Percentiles rank a stretch among this genome's conserved stretches.
These are phyloP conservation scores for Geotrichum fermentans DNA, from an alignment of 1,139 yeast species.

Conservation along the genomic window DNA sequence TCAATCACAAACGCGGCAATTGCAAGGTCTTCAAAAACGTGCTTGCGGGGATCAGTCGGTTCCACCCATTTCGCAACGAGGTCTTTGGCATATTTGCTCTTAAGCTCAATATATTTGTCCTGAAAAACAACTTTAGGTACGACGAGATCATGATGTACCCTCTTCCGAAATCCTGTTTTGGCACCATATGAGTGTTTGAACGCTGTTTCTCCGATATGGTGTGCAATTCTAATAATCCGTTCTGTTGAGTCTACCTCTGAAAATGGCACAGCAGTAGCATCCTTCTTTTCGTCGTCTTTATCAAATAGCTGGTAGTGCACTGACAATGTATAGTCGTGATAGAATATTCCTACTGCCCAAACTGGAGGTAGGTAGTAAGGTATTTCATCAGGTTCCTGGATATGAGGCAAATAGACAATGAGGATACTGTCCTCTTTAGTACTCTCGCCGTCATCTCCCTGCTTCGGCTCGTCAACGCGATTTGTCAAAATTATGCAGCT, in stretches of 20 bases:
- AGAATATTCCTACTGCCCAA: conserved; percentile 70
- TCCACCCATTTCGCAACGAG: conserved; percentile 87
- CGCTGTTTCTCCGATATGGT: conserved; percentile 72
- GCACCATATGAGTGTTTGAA: conserved; percentile 79
- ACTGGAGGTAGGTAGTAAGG: conserved; percentile 90
- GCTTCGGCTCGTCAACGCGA: no score
- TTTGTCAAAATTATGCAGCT: conserved; percentile 56
- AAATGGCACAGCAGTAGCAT: conserved; percentile 11
- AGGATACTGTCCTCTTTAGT: conserved; percentile 44
- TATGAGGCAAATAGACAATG: conserved; percentile 74
- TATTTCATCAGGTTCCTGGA: conserved; percentile 52
- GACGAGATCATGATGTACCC: conserved; percentile 83
- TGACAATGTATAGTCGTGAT: conserved; percentile 51
- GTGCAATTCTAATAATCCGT: conserved; percentile 75
- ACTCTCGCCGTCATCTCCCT: conserved; percentile 21
- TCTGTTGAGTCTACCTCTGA: conserved; percentile 37
- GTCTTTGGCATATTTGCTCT: conserved; percentile 71
- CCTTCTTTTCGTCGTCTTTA: conserved; percentile 26
- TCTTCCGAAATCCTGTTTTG: conserved; percentile 75
- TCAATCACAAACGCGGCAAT: conserved; percentile 94
- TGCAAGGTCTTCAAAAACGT: conserved; percentile 93
- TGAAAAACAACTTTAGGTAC: conserved; percentile 82
- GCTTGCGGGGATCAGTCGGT: conserved; percentile 90
- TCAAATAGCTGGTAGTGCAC: conserved; percentile 71
- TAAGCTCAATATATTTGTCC: conserved; percentile 70